A percentile compares a stretch with the other conserved stretches of the same genome.
Conservation (phyloP, 1,139 yeast species). For the Taphrina betulina region DNA sequence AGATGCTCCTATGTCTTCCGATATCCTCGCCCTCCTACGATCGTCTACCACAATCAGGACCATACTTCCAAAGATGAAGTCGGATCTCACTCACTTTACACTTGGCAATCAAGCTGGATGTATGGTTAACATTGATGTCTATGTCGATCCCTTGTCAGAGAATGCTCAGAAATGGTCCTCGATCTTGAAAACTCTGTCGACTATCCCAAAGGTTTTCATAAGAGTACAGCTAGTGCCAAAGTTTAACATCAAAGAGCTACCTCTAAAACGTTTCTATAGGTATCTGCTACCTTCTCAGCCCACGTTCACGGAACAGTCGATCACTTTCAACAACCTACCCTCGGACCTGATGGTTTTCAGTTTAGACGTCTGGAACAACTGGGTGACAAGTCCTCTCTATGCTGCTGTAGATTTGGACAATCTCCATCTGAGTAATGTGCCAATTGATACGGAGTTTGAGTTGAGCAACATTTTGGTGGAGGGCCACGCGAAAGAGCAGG, state of each 20-base stretch:
- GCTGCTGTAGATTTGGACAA: slow-evolving; percentile 63
- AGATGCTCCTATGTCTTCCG: slow-evolving; percentile 24
- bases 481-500: slow-evolving; percentile 61
- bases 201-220: slow-evolving; percentile 48
- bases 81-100: slow-evolving; percentile 38
- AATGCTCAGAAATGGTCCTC: slow-evolving; percentile 62
- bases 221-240: slow-evolving; percentile 62
- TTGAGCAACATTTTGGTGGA: slow-evolving; percentile 61
- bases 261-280: slow-evolving; percentile 61
- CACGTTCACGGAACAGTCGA: slow-evolving; percentile 40
- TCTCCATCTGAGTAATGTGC: slow-evolving; percentile 48
- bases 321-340: slow-evolving; percentile 50
- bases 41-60: slow-evolving; percentile 4
- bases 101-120: slow-evolving; percentile 39
- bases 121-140: slow-evolving; percentile 52
- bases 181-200: slow-evolving; percentile 50
- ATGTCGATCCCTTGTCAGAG: slow-evolving; percentile 72
- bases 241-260: slow-evolving; percentile 48
- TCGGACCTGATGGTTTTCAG: slow-evolving; percentile 54
- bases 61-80: slow-evolving; percentile 16
- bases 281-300: slow-evolving; percentile 47
- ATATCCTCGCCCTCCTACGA: slow-evolving; percentile 13
- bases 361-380: slow-evolving; percentile 62
- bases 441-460: slow-evolving; percentile 50
- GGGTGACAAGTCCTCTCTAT: slow-evolving; percentile 58